A percentile compares a stretch with the other conserved stretches of the same genome.
phyloP scores from a whole-genome alignment of 2,329 filamentous ascomycete species.

The Colletotrichum godetiae region DNA sequence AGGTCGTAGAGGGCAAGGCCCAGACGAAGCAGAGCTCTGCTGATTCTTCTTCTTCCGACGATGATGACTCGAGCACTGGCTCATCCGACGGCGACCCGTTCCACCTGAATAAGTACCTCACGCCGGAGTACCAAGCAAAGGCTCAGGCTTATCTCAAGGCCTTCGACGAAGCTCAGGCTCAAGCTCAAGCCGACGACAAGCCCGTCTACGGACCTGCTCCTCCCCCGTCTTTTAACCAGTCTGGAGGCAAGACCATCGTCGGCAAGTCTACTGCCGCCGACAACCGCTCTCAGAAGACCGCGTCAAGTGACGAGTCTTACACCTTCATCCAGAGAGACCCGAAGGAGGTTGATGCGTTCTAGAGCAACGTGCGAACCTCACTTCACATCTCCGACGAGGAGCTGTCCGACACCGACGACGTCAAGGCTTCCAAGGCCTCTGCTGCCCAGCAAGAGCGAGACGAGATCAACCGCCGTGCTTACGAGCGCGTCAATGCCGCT shows the following conservation, averaged over 20 bases:
- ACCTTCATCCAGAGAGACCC: conserved; percentile 32
- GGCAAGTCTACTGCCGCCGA: neutral
- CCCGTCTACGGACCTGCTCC: neutral
- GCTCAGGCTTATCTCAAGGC: neutral
- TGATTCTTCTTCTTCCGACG: neutral
- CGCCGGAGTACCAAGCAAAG: neutral
- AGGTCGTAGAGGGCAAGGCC: neutral
- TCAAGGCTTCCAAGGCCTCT: neutral
- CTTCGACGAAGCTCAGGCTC: neutral
- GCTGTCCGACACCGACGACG: conserved; percentile 22
- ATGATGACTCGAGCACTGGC: conserved; percentile 1
- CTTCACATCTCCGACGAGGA: conserved; percentile 47
- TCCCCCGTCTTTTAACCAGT: neutral
- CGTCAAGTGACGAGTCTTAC: neutral
- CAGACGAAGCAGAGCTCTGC: neutral
- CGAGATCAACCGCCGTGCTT: conserved; percentile 2
- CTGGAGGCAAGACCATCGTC: neutral
- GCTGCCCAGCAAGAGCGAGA: neutral
- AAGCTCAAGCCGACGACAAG: neutral
- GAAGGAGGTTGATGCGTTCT: conserved; percentile 45
- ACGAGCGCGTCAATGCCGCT: conserved; percentile 23
- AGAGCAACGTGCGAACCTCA: conserved; percentile 43
- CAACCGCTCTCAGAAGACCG: neutral
- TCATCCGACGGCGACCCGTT: conserved; percentile 2
- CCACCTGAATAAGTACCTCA: conserved; percentile 10